Evolutionary conservation across 2,329 filamentous ascomycete genomes (phyloP).

Genomic region (Fusarium sp.): DNA sequence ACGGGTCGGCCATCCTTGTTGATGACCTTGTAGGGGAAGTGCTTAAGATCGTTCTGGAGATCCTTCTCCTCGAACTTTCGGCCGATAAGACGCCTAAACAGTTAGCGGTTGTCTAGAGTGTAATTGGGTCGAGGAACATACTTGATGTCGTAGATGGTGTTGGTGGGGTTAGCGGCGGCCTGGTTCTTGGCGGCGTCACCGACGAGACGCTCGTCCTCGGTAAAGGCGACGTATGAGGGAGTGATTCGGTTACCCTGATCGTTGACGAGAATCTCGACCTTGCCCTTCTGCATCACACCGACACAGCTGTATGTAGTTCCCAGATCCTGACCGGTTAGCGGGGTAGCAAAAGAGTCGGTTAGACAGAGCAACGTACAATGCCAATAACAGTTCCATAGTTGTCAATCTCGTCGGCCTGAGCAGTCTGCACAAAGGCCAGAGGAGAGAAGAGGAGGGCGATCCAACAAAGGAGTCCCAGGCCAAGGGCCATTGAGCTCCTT

Average conservation of each 20-base stretch:
- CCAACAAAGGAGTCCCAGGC: slow-evolving; percentile 91
- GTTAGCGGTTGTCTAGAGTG: slow-evolving; percentile 28
- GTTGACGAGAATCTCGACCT: slow-evolving; percentile 95
- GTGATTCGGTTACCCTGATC: slow-evolving; percentile 97
- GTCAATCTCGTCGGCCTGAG: slow-evolving; percentile 74
- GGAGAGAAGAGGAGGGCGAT: slow-evolving; percentile 88
- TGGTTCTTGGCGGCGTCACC: slow-evolving; percentile 98
- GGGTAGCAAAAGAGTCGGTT: background rate
- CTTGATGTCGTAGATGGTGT: slow-evolving; percentile 85
- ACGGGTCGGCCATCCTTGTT: slow-evolving; percentile 89
- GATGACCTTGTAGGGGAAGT: slow-evolving; percentile 96
- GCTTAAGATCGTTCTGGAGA: slow-evolving; percentile 92
- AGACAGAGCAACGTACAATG: slow-evolving; percentile 67
- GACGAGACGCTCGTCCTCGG: slow-evolving; percentile 94
- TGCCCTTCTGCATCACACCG: slow-evolving; percentile 94
- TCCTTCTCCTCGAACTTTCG: slow-evolving; percentile 85
- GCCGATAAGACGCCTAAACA: slow-evolving; percentile 76
- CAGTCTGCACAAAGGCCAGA: slow-evolving; percentile 82
- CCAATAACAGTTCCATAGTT: slow-evolving; percentile 90
- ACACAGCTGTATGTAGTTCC: slow-evolving; percentile 91
- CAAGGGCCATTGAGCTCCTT: slow-evolving; percentile 73
- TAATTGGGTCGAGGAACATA: slow-evolving; percentile 58
- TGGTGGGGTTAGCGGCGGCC: slow-evolving; percentile 77
- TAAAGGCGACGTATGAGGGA: slow-evolving; percentile 94
- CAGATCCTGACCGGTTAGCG: slow-evolving; percentile 64